These are phyloP conservation scores for Kodamaea sp. DNA, from an alignment of 1,139 yeast species.

Conservation along the genomic window DNA sequence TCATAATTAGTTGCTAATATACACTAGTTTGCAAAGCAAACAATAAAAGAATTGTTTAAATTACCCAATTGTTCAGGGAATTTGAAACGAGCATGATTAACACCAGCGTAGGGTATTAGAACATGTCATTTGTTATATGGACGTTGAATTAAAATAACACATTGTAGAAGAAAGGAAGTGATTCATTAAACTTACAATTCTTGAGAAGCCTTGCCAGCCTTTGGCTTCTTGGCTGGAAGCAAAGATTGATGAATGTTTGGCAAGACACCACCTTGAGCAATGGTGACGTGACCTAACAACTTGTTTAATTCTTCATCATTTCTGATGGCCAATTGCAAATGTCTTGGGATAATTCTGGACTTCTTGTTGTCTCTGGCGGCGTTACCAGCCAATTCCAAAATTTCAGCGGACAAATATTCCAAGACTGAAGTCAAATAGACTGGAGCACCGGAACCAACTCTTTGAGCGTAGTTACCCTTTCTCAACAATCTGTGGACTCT, in stretches of 20 bases:
- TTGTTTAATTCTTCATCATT: constrained; percentile 53
- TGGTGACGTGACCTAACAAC: constrained; percentile 85
- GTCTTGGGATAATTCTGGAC: constrained; percentile 55
- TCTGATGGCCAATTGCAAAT: constrained; percentile 53
- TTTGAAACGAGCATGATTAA: too few relatives aligned
- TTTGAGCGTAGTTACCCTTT: constrained; percentile 55
- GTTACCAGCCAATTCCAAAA: constrained; percentile 55
- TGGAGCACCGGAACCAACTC: constrained; percentile 57
- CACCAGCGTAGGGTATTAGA: too few relatives aligned
- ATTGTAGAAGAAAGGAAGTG: constrained; percentile 1
- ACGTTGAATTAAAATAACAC: constrained; percentile 1
- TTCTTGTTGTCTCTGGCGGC: constrained; percentile 57
- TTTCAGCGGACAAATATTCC: constrained; percentile 53
- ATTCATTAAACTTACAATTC: constrained; percentile 53
- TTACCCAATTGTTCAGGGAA: too few relatives aligned
- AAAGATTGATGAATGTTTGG: constrained; percentile 96
- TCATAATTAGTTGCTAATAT: constrained; percentile 16
- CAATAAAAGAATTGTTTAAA: constrained; percentile 1
- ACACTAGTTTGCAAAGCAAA: constrained; percentile 14
- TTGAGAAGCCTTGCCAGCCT: constrained; percentile 76
- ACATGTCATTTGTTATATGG: neutral
- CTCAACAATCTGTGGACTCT: constrained; percentile 54
- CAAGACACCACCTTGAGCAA: constrained; percentile 97
- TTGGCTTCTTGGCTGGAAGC: constrained; percentile 89
- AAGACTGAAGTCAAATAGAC: constrained; percentile 51